Conservation (phyloP, 441 rosid genomes). For the Populus hybrid region DNA sequence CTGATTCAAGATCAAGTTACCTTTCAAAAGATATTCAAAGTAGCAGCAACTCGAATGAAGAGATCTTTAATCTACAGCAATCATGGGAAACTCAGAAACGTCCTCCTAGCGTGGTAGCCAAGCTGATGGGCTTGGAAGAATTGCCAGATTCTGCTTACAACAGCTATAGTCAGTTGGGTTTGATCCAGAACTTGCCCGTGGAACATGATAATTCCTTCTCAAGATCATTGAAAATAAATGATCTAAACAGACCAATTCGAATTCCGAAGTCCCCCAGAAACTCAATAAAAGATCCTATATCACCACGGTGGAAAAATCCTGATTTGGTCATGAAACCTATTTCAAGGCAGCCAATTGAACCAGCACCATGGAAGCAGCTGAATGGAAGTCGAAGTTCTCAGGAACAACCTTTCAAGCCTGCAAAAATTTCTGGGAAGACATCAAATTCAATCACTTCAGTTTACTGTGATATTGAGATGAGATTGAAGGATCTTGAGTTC, state of each 20-base stretch:
- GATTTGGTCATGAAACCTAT: slow-evolving; percentile 70
- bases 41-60: slow-evolving; percentile 27
- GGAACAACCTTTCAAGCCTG: slow-evolving; percentile 41
- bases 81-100: slow-evolving; percentile 50
- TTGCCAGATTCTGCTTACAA: slow-evolving; percentile 61
- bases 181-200: slow-evolving; percentile 26
- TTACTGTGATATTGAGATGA: slow-evolving; percentile 67
- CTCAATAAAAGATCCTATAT: slow-evolving; percentile 55
- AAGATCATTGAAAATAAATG: slow-evolving; percentile 43
- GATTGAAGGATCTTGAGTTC: slow-evolving; percentile 62
- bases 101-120: slow-evolving; percentile 83
- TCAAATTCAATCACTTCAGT: slow-evolving; percentile 51
- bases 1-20: slow-evolving; percentile 38
- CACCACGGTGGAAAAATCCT: slow-evolving; percentile 75
- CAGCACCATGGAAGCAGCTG: slow-evolving; percentile 83
- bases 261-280: slow-evolving; percentile 50
- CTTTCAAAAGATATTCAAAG: slow-evolving; percentile 31
- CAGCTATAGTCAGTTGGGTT: slow-evolving; percentile 34
- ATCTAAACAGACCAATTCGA: slow-evolving; percentile 37
- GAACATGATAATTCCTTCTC: slow-evolving; percentile 42
- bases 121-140: slow-evolving; percentile 93
- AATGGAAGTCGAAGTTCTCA: slow-evolving; percentile 48
- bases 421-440: slow-evolving; percentile 39
- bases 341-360: slow-evolving; percentile 67
- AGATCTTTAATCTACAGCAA: slow-evolving; percentile 24